Evolutionary conservation across 768 basidiomycete species (phyloP).

Genomic region (Pleurotus salmoneostramineus): DNA sequence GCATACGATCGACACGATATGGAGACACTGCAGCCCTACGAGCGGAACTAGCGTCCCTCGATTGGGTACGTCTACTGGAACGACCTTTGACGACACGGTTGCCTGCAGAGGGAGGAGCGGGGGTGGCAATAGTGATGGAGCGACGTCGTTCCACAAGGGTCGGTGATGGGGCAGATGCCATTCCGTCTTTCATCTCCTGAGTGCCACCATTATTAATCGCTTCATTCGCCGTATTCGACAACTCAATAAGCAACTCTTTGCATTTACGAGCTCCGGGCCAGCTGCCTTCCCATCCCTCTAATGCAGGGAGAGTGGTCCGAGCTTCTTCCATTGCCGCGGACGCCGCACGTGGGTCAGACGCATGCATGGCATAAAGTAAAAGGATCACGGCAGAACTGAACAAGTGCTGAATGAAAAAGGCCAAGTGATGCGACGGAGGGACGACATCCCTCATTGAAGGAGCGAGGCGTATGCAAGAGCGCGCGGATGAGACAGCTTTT

Average conservation of each 20-base stretch:
- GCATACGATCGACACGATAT: constrained; percentile 64
- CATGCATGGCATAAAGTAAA: constrained; percentile 83
- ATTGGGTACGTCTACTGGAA: constrained; percentile 51
- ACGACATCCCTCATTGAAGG: constrained; percentile 83
- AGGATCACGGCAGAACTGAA: constrained; percentile 89
- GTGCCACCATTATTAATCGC: constrained; percentile 44
- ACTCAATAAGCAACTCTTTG: constrained; percentile 72
- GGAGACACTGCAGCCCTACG: constrained; percentile 60
- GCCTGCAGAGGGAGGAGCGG: constrained; percentile 29
- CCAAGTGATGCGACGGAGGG: constrained; percentile 81
- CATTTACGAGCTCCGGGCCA: constrained; percentile 91
- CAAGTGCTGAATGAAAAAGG: constrained; percentile 86
- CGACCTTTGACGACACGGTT: constrained; percentile 46
- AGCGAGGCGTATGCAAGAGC: constrained; percentile 81
- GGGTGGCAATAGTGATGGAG: constrained; percentile 49
- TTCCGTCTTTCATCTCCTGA: constrained; percentile 15
- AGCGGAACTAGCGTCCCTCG: constrained; percentile 49
- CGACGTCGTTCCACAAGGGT: constrained; percentile 45
- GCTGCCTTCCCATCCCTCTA: constrained; percentile 79
- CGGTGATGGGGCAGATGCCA: constrained; percentile 18
- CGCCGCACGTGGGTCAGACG: constrained; percentile 60
- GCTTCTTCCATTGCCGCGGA: constrained; percentile 80
- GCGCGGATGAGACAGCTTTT: constrained; percentile 81
- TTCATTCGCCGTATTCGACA: constrained; percentile 65
- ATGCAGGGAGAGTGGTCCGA: constrained; percentile 60